Base-by-base conservation (phyloP, 2,329 filamentous ascomycete species). In the Diaporthe citrichinensis region DNA sequence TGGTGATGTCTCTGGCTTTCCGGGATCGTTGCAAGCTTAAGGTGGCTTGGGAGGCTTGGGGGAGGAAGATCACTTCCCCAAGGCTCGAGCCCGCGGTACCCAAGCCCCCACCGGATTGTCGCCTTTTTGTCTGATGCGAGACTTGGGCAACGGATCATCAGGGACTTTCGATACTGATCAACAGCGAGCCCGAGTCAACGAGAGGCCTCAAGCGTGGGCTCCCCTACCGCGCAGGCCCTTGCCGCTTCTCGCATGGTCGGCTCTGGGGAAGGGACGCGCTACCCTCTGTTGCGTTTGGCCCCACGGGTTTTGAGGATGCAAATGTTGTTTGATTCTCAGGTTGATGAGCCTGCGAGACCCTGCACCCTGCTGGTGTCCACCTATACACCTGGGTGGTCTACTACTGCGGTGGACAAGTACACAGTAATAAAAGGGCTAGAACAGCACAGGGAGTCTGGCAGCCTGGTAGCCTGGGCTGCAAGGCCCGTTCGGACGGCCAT, bases 141-240 rank as follows among this genome's bases (percentile, higher is more conserved):
- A 41, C 58, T 73, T 65, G 71, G 58, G 36, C 61, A 53, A 57
- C 12, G 58, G 58, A 73, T 73, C 71, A 62, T 53, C 58, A 65
- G 71, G 71, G 71, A 73, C 58, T 72, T 65, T 65, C 58, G 71
- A 73, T 73, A 65, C 71, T 31, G 71, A 65, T 73, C 71, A 65
- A 62, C 58, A 65, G 41, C 23, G 49, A 65, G 71, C 49, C n/a
- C 49, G 58, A 73, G 71, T 59, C 61, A 55, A 65, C 25, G 36
- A 73, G 71, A 73, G 58, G 71, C 71, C 71, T 73, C 71, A 73
- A 46, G 71, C 61, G 59, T 65, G 71, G 58, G 71, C 59, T 53
- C 12, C 71, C 55, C 71, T 55, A 41, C 41, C 61, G 61, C 58
- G 59, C 51, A 41, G 49, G 65, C n/a, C 34, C 65, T 14, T 55